Conservation (phyloP, 441 rosid genomes). For the Dalechampia spathulata region DNA sequence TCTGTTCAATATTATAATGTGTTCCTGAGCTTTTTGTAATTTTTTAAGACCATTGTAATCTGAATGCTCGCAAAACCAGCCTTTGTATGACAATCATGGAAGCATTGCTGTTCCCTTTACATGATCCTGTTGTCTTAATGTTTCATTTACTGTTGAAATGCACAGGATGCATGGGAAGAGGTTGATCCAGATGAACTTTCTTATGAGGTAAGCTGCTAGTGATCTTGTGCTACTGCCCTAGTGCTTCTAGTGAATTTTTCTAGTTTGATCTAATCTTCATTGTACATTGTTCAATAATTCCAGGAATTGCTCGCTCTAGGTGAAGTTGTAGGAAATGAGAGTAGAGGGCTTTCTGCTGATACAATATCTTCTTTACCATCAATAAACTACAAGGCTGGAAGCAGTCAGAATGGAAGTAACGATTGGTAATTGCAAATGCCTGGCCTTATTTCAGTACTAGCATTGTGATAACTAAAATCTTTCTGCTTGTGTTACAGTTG, state of each 20-base stretch:
- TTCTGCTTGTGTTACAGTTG: slow-evolving; percentile 48
- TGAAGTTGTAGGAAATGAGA: slow-evolving; percentile 84
- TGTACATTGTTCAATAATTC: slow-evolving; percentile 8
- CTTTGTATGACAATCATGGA: background rate
- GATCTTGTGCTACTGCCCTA: slow-evolving; percentile 7
- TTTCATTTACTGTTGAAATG: slow-evolving; percentile 14
- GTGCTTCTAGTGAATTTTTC: no score
- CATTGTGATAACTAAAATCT: slow-evolving; percentile 5
- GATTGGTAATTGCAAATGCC: slow-evolving; percentile 59
- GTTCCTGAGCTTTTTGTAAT: no score
- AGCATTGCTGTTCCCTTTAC: background rate
- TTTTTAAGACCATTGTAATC: no score
- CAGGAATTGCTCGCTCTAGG: slow-evolving; percentile 92
- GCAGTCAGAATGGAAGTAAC: slow-evolving; percentile 66
- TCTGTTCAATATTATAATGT: no score
- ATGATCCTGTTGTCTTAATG: background rate
- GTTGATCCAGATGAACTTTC: slow-evolving; percentile 93
- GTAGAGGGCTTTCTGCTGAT: slow-evolving; percentile 88
- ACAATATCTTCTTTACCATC: slow-evolving; percentile 76
- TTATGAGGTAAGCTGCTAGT: slow-evolving; percentile 55
- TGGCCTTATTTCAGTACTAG: slow-evolving; percentile 6
- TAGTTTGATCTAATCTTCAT: slow-evolving; percentile 3
- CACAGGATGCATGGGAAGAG: slow-evolving; percentile 86
- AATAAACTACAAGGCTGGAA: slow-evolving; percentile 53
- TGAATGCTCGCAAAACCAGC: background rate